Base-by-base conservation (phyloP, 129 eudicot species). In the Calendula officinalis region DNA sequence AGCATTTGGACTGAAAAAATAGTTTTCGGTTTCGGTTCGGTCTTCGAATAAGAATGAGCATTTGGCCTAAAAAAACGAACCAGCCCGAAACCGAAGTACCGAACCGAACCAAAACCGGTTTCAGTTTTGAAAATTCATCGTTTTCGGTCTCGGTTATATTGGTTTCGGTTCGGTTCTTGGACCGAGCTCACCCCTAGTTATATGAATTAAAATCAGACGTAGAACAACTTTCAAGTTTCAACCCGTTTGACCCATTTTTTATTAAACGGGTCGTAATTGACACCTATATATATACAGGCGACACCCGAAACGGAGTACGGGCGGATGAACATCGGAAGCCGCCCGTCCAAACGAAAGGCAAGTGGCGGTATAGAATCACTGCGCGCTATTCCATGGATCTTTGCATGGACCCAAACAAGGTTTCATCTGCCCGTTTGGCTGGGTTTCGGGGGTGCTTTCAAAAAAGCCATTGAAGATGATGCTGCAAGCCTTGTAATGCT, bases 401-500 rank as follows among this genome's bases (percentile, higher is more conserved):
- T 91, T 74, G 98, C 96, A 1, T 91, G 96, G 98, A 91, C 96
- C 1, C 98, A 91, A 56, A 92, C 96, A 5, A 81, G 99, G 80
- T 92, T 92, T 33, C 96, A 92, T 82, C 95, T 92, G 50, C 99
- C 99, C 0, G 99, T 92, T 38, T 92, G 99, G 99, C 96, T 92
- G 3, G 99, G 99, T 15, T 88, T 92, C 35, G 99, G 99, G n/a
- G 99, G 83, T 51, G 99, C 99, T 6, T 92, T 92, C 79, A 85
- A 81, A 52, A 53, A 79, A 9, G 86, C 80, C 7, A 77, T 88
- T n/a, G 56, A 85, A 53, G 83, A 78, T 64, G 96, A 87, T 55
- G 61, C 68, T 35, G 75, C 71, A 70, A 84, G 81, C 61, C 84
- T 87, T 44, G 67, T 66, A n/a, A 82, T 91, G 91, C 74, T 91